Conservation (phyloP, 306 rosid species). For the Cucurbita maxima region DNA sequence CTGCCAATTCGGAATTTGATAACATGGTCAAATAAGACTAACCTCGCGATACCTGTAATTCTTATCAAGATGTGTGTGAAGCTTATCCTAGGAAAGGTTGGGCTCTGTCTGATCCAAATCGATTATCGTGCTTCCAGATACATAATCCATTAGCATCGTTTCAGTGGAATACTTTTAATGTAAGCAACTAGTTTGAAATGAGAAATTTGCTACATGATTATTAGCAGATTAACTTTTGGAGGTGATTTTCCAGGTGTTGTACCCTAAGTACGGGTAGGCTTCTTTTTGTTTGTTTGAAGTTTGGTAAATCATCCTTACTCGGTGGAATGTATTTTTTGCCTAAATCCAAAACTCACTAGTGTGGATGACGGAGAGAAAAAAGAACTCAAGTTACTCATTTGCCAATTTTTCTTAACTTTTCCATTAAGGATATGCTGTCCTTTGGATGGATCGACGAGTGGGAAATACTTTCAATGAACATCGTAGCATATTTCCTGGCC, state of each 20-base stretch:
- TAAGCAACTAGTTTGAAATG: constrained; percentile 21
- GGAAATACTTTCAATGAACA: too few relatives aligned
- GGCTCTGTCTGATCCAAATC: constrained; percentile 90
- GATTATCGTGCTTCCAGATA: constrained; percentile 65
- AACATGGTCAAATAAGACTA: neutral
- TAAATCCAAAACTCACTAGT: too few relatives aligned
- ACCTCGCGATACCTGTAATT: constrained; percentile 20
- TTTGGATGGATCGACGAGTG: too few relatives aligned
- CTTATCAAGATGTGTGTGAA: constrained; percentile 93
- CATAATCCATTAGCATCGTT: constrained; percentile 64
- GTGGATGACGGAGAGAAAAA: too few relatives aligned
- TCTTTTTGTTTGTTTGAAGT: constrained; percentile 1
- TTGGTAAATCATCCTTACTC: constrained; percentile 13
- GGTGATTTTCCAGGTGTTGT: constrained; percentile 83
- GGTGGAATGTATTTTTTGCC: constrained; percentile 24
- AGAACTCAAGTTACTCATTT: too few relatives aligned
- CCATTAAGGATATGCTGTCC: too few relatives aligned
- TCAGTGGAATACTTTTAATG: constrained; percentile 89
- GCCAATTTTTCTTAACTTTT: too few relatives aligned
- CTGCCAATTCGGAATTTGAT: neutral
- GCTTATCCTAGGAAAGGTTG: constrained; percentile 90
- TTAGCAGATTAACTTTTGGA: constrained; percentile 74
- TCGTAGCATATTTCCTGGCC: too few relatives aligned
- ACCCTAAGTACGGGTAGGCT: constrained; percentile 73
- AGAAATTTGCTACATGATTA: neutral